Evolutionary conservation across 805 yeast species (phyloP), one percentile per base, ranked within the genome.

Genomic region (Saccharomycopsis babjevae): DNA sequence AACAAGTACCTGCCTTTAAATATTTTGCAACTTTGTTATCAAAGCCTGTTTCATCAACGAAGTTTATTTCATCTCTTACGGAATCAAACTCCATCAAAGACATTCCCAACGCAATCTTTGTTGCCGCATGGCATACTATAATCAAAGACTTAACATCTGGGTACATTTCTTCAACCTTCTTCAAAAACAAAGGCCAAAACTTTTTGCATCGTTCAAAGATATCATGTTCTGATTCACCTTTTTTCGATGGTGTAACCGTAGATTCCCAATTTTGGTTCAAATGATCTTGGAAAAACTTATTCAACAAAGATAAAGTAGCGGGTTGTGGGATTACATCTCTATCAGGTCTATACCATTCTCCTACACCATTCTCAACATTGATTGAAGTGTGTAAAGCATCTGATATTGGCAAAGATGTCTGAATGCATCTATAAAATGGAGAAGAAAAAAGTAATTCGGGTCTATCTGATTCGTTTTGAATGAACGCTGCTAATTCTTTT

Each of bases 91-190:
- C 83, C 67, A 87, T 68, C 16, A 93, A 74, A 0, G 88, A 79
- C 83, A 89, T 82, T 3, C 97, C 97, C 18, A 93, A 74, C 0
- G 96, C 92, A 63, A 91, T 89, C 71, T 90, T 89, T 5, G 96
- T 81, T 2, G 98, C 97, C 0, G 98, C 99, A 73, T 94, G 98
- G 3, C 96, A 84, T 32, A 89, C 84, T n/a, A 93, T 74, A 25
- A 94, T 67, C 7, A 94, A 75, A 0, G 83, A 76, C 42, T 84
- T 82, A 38, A 83, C 75, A 1, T 83, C 74, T 0, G 96, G 96
- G 67, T 74, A 79, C 62, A 78, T 74, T 7, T 68, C 62, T 64
- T 85, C 86, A 59, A 89, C 76, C 57, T 74, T 76, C 1, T 85
- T 82, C 1, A 89, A 71, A 66, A 93, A 83, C 40, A 69, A 69